These are phyloP conservation scores for Lathyrus oleraceus DNA, from an alignment of 306 rosid genomes.

Conservation along the genomic window DNA sequence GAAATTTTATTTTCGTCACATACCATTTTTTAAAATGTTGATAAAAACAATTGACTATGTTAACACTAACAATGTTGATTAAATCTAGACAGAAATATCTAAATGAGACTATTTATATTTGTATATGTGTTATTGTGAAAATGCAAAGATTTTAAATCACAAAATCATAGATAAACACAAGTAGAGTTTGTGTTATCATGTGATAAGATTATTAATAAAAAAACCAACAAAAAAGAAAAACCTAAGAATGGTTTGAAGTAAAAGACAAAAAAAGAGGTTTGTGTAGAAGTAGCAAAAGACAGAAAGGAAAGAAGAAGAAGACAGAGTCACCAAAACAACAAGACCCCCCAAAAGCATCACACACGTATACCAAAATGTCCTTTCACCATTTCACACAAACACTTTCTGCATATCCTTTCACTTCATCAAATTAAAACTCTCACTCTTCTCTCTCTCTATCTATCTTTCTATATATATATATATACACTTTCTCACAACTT, in stretches of 20 bases:
- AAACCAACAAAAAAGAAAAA: background rate
- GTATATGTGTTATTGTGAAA: background rate
- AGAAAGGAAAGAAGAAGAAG: slow-evolving; percentile 19
- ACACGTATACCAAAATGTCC: slow-evolving; percentile 43
- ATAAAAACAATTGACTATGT: no score
- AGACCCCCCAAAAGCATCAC: slow-evolving; percentile 18
- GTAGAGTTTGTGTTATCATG: slow-evolving; percentile 3
- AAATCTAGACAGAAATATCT: background rate
- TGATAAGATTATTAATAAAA: background rate
- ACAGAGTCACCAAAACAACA: slow-evolving; percentile 13
- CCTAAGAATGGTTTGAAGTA: background rate
- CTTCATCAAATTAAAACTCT: slow-evolving; percentile 25
- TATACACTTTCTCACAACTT: background rate
- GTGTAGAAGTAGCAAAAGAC: slow-evolving; percentile 17
- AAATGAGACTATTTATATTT: background rate
- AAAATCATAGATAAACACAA: background rate
- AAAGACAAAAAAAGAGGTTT: slow-evolving; percentile 1
- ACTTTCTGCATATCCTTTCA: slow-evolving; percentile 40
- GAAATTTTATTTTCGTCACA: no score
- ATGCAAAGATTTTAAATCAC: background rate
- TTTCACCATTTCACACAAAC: slow-evolving; percentile 47
- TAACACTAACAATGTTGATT: no score
- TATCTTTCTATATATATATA: background rate
- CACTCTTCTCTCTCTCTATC: slow-evolving; percentile 29
- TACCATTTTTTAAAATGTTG: no score